Conservation (phyloP, 768 basidiomycete species). For the Boletales sp. region DNA sequence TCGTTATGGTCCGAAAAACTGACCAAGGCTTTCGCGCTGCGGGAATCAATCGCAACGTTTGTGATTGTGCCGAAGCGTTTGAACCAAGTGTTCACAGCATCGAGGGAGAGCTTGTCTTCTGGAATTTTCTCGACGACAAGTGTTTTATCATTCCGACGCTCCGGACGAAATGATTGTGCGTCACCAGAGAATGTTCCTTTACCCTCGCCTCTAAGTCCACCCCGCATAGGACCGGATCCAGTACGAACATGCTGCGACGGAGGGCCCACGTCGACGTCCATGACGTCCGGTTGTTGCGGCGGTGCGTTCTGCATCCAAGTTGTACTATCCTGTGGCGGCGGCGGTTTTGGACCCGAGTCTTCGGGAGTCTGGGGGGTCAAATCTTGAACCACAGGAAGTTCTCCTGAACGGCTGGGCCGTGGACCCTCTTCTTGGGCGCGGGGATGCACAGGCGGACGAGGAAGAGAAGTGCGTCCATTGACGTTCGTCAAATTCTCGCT, state of each 20-base stretch:
- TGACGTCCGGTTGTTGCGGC: constrained; percentile 8
- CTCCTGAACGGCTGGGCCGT: constrained; percentile 52
- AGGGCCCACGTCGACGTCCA: constrained; percentile 35
- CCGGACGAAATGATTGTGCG: constrained; percentile 61
- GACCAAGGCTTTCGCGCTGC: constrained; percentile 75
- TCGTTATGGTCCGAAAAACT: constrained; percentile 82
- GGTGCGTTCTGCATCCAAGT: constrained; percentile 19
- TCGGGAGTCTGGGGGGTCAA: constrained; percentile 56
- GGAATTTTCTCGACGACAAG: constrained; percentile 96
- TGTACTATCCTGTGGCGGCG: constrained; percentile 17
- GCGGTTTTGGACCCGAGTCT: constrained; percentile 22
- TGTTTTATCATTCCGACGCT: constrained; percentile 69
- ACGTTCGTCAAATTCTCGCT: constrained; percentile 28
- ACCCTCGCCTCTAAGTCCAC: constrained; percentile 45
- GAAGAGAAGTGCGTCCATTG: constrained; percentile 34
- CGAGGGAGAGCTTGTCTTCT: constrained; percentile 71
- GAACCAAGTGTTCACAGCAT: constrained; percentile 84
- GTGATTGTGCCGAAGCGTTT: constrained; percentile 89
- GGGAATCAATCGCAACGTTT: constrained; percentile 83
- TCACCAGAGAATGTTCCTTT: constrained; percentile 63
- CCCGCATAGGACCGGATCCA: constrained; percentile 38
- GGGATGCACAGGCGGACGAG: constrained; percentile 56
- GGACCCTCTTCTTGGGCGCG: constrained; percentile 52
- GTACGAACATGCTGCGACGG: constrained; percentile 17
- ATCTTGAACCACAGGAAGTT: constrained; percentile 82